A percentile compares a stretch with the other conserved stretches of the same genome.
These are phyloP conservation scores for Paecilomyces niveus DNA, from an alignment of 2,329 filamentous ascomycete species.

Conservation along the genomic window DNA sequence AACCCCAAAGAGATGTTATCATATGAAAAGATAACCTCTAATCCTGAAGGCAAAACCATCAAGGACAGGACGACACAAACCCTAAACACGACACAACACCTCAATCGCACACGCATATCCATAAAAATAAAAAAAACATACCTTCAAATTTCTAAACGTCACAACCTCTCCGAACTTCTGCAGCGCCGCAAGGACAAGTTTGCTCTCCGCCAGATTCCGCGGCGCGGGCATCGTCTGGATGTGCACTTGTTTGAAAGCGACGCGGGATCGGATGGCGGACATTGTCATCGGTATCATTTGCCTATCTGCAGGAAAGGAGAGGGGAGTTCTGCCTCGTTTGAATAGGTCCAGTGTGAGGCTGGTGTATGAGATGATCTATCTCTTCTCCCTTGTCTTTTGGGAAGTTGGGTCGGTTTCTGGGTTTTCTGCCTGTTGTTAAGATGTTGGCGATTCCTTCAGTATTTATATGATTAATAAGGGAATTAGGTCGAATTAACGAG, in stretches of 20 bases:
- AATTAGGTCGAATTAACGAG: not conserved
- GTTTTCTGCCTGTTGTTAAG: too few relatives aligned
- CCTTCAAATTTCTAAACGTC: constrained; percentile 30
- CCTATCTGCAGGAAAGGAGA: too few relatives aligned
- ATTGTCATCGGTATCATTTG: constrained; percentile 3
- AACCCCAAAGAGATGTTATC: too few relatives aligned
- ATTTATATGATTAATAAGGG: not conserved
- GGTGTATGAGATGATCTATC: too few relatives aligned
- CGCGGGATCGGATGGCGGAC: constrained; percentile 10
- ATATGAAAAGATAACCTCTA: not conserved
- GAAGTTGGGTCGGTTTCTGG: too few relatives aligned
- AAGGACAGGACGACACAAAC: not conserved
- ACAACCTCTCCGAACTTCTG: constrained; percentile 36
- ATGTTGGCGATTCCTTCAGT: not conserved
- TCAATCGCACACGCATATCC: not conserved
- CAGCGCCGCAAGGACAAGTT: constrained; percentile 26
- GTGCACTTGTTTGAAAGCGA: constrained; percentile 20
- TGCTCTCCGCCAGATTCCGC: constrained; percentile 25
- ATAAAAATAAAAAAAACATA: constrained; percentile 7
- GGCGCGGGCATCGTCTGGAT: constrained; percentile 22
- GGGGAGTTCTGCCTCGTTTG: too few relatives aligned
- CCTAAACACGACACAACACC: not conserved
- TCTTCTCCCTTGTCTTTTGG: too few relatives aligned
- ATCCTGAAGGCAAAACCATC: not conserved
- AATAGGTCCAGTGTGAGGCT: too few relatives aligned